These are phyloP conservation scores for Asterella californica DNA, from an alignment of 225 moss, liverwort and hornwort species.

Conservation along the genomic window DNA sequence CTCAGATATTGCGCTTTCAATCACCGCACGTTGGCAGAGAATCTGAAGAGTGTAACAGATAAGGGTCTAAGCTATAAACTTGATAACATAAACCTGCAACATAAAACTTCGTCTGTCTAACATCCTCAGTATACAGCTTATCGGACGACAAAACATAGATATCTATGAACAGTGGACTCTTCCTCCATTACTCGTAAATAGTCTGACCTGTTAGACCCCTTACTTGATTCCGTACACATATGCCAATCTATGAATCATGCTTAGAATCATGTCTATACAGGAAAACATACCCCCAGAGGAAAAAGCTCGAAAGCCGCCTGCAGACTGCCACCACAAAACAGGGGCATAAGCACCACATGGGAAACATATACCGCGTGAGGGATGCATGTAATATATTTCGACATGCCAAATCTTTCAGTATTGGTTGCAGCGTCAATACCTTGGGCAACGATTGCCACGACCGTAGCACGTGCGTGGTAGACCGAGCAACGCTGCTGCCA, in stretches of 20 bases:
- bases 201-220: neutral
- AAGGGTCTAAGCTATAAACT: neutral
- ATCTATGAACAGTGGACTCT: neutral
- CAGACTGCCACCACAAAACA: slow-evolving; percentile 22
- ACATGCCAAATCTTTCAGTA: neutral
- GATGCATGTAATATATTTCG: neutral
- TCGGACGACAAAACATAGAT: neutral
- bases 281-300: slow-evolving; percentile 35
- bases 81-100: neutral
- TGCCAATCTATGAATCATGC: neutral
- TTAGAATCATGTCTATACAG: no score
- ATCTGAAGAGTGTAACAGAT: neutral
- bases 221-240: neutral
- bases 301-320: slow-evolving; percentile 32
- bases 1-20: neutral
- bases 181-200: neutral
- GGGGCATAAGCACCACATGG: neutral
- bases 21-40: neutral
- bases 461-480: slow-evolving; percentile 15
- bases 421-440: slow-evolving; percentile 22
- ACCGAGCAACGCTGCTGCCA: slow-evolving; percentile 2
- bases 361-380: neutral
- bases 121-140: neutral
- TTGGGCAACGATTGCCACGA: slow-evolving; percentile 24
- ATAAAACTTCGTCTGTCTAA: neutral